Conservation (phyloP, 1,139 yeast genomes). For the Geotrichum aggregatum region DNA sequence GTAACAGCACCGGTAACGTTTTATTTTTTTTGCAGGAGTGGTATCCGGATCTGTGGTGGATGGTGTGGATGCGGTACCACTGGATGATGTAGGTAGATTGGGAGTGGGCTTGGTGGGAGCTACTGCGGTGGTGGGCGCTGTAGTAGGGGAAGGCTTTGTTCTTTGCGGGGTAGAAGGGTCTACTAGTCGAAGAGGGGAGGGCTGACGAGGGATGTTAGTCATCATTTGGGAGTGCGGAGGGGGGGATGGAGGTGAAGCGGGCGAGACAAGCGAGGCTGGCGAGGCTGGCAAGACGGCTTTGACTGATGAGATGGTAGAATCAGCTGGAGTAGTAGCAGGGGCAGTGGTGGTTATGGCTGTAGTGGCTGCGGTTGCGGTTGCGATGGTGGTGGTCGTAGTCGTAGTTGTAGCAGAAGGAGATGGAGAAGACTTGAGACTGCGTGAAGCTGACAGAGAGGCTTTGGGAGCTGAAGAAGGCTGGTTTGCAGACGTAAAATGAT, state of each 20-base stretch:
- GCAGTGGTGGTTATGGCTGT: neutral
- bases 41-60: neutral
- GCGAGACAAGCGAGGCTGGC: neutral
- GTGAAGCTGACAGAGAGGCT: neutral
- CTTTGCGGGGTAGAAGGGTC: slow-evolving; percentile 6
- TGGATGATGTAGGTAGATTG: neutral
- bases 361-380: neutral
- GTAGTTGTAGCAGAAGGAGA: neutral
- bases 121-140: neutral
- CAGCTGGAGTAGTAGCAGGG: neutral
- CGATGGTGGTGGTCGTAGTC: neutral
- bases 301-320: neutral
- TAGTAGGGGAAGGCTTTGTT: neutral
- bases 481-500: neutral
- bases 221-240: slow-evolving; percentile 6
- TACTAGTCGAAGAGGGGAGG: neutral
- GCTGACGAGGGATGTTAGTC: neutral
- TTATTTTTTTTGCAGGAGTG: slow-evolving; percentile 9
- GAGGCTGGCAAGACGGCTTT: neutral
- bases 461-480: neutral
- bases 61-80: slow-evolving; percentile 3
- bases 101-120: neutral
- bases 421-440: neutral
- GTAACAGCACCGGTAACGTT: slow-evolving; percentile 62
- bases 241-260: slow-evolving; percentile 1